Conservation (phyloP, 495 filamentous ascomycete genomes). For the Paragyromitra xinjiangensis region DNA sequence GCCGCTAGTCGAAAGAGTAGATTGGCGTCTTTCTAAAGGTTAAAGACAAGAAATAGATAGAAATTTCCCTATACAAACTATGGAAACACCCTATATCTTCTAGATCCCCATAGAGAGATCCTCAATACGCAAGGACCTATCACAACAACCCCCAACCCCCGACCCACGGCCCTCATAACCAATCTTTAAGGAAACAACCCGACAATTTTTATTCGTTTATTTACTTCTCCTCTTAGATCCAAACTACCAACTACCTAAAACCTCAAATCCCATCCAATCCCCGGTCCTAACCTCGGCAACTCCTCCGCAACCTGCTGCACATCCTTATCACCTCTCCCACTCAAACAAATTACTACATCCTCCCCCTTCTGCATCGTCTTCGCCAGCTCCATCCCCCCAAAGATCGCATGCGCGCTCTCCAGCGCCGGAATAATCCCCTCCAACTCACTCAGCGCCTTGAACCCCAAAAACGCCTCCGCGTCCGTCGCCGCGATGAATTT, state of each 20-base stretch:
- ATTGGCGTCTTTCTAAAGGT: no score
- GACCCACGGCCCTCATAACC: background rate
- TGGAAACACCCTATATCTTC: no score
- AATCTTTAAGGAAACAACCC: background rate
- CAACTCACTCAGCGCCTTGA: constrained; percentile 79
- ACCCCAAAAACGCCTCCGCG: constrained; percentile 88
- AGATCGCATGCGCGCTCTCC: constrained; percentile 93
- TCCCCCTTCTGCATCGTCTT: constrained; percentile 89
- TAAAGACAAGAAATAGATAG: no score
- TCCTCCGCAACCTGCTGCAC: constrained; percentile 98
- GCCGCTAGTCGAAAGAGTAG: no score
- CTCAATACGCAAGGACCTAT: background rate
- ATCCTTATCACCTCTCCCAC: constrained; percentile 95
- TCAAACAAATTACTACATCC: constrained; percentile 93
- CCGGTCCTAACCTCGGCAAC: constrained; percentile 83
- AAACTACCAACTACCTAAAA: constrained; percentile 56
- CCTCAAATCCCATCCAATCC: constrained; percentile 95
- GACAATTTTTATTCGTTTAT: background rate
- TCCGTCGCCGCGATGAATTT: constrained; percentile 93
- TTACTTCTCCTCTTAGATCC: background rate
- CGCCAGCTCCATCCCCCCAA: constrained; percentile 84
- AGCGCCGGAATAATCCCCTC: constrained; percentile 98
- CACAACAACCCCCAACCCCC: background rate
- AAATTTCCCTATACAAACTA: no score
- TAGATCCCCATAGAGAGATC: no score